Conservation (phyloP, 495 filamentous ascomycete species). For the Penicillium atrosanguineum region DNA sequence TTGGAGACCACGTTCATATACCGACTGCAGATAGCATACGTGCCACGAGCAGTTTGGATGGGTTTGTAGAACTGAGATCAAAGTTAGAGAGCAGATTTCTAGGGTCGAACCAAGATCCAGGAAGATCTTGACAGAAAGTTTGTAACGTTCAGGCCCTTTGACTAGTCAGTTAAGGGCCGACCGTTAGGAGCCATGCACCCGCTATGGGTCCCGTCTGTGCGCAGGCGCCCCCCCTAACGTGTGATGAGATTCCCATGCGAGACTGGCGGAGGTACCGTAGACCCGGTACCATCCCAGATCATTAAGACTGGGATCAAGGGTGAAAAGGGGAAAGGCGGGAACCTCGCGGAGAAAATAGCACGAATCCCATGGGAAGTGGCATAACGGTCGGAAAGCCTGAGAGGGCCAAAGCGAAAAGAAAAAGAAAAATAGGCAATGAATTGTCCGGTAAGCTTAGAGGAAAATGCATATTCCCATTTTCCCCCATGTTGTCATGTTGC, state of each 20-base stretch:
- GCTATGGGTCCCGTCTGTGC: slow-evolving; percentile 25
- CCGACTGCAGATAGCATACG: slow-evolving; percentile 10
- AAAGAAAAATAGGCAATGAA: neutral
- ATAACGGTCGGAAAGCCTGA: slow-evolving; percentile 5
- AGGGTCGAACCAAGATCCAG: slow-evolving; percentile 15
- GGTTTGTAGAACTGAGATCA: neutral
- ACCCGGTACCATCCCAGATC: neutral
- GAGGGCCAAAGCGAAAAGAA: neutral
- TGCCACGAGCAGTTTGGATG: neutral
- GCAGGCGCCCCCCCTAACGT: neutral
- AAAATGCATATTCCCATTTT: no score
- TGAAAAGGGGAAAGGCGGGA: neutral
- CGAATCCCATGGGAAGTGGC: slow-evolving; percentile 5
- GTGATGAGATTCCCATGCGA: neutral
- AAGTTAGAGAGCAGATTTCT: neutral
- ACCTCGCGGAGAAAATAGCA: neutral
- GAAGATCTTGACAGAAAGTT: slow-evolving; percentile 23
- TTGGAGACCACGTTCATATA: slow-evolving; percentile 4
- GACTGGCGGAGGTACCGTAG: slow-evolving; percentile 11
- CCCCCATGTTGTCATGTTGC: no score
- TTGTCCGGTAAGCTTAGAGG: neutral
- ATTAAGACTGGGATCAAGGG: neutral
- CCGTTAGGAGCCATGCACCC: slow-evolving; percentile 24
- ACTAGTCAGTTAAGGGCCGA: slow-evolving; percentile 5
- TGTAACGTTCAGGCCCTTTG: slow-evolving; percentile 11